Base-by-base conservation (phyloP, 805 yeast species). In the Gaillardinia entomophila region DNA sequence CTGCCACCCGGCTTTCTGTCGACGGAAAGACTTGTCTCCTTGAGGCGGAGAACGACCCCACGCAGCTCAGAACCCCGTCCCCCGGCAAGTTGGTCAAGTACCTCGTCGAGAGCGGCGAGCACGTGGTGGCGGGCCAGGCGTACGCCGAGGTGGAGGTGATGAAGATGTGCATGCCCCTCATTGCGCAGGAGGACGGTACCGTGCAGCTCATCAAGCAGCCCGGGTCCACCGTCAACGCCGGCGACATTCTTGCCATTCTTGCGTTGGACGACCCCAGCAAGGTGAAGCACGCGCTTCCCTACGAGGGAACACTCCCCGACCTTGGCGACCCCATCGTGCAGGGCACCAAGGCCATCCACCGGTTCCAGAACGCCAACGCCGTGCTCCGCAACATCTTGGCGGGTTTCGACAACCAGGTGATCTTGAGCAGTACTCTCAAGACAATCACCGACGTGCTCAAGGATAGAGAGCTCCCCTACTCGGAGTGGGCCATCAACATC, bases 91-190 rank as follows among this genome's bases (percentile, higher is more conserved):
- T 92, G 46, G 95, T 90, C 41, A 86, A 86, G 57, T 92, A 79
- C 57, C 69, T 92, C 46, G 95, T 92, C 40, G 97, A 94, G 55
- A 82, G 81, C 48, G 98, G 98, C 46, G 98, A 90, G 43, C 97
- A 90, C 53, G 75, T 92, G 48, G 64, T 62, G 32, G 79, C 92
- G 38, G 97, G 97, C 40, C 95, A 90, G 65, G 80, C 97, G 28
- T 94, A 77, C 53, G 98, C 98, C 26, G 98, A 92, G 67, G 96
- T 92, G 36, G 99, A 92, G 67, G 98, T 92, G 46, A 92, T 92
- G 99, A 92, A 92, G 65, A 92, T 92, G 98, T 88, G 89, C 63
- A 92, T 92, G 97, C 97, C 98, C 31, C 73, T 92, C 50, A 68
- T 89, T 52, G 90, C 97, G 14, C 86, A 80, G 60, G 98, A 90